These are phyloP conservation scores for Penicillium capsulatum DNA, from an alignment of 2,329 filamentous ascomycete species.

Conservation along the genomic window DNA sequence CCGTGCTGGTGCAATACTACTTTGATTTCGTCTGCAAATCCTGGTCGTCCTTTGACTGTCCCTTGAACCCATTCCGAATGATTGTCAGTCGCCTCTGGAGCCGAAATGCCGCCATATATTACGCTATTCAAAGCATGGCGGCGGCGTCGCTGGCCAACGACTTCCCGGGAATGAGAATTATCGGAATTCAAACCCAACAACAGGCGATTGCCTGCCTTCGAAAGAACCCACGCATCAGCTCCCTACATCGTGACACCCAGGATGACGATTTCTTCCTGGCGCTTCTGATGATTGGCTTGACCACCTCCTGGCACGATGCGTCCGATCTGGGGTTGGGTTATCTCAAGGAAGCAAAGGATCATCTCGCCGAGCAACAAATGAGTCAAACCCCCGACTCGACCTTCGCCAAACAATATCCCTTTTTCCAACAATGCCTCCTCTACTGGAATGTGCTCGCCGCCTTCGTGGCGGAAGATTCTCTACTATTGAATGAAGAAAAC, in stretches of 20 bases:
- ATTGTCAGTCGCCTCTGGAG: slow-evolving; percentile 23
- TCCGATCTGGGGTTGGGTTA: slow-evolving; percentile 19
- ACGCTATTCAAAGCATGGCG: slow-evolving; percentile 26
- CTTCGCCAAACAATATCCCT: slow-evolving; percentile 20
- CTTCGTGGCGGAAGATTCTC: slow-evolving; percentile 20
- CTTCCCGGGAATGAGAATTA: slow-evolving; percentile 20
- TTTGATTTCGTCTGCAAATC: slow-evolving; percentile 23
- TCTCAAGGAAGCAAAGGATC: slow-evolving; percentile 20
- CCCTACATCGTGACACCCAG: slow-evolving; percentile 13
- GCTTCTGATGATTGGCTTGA: slow-evolving; percentile 21
- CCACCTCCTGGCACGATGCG: slow-evolving; percentile 21
- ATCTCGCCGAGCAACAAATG: slow-evolving; percentile 16
- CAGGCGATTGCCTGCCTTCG: slow-evolving; percentile 22
- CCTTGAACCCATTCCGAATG: slow-evolving; percentile 19
- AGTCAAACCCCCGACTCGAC: slow-evolving; percentile 15
- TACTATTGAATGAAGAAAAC: slow-evolving; percentile 17
- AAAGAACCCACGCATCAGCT: slow-evolving; percentile 13
- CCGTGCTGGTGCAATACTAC: slow-evolving; percentile 22
- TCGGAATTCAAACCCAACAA: slow-evolving; percentile 22
- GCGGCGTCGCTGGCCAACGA: slow-evolving; percentile 23
- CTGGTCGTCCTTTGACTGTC: slow-evolving; percentile 24
- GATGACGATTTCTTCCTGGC: slow-evolving; percentile 23
- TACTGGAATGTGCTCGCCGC: slow-evolving; percentile 24
- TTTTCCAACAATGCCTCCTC: slow-evolving; percentile 21
- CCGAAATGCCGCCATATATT: slow-evolving; percentile 22